Base-by-base conservation (phyloP, 352 stramenopile genomes). In the Globisporangium acanthophoron region DNA sequence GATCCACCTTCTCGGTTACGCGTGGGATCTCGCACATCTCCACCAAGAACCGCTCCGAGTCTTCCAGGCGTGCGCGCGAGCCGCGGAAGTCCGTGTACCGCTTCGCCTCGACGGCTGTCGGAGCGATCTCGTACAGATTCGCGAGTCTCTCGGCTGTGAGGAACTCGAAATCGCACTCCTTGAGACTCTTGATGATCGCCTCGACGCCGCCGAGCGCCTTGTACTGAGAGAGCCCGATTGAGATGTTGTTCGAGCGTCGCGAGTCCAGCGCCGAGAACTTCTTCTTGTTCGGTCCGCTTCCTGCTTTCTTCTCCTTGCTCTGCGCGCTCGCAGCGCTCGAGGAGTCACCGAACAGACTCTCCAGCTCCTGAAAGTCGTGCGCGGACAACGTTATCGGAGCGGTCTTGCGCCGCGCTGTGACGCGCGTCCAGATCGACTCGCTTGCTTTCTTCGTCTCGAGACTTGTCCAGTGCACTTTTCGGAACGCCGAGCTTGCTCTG, bases 401-500 rank as follows among this genome's bases (percentile, higher is more conserved):
- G 9, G 76, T 80, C 41, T 85, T 83, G 3, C 80, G 68, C 37
- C 80, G 73, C 15, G 75, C 58, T 0, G 84, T 93, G 5, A 84
- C 68, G 41, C 81, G 77, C 52, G 71, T 71, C 84, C 84, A 93
- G 66, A 93, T 93, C 13, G 84, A 88, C 35, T 78, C 67, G 18
- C 68, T 73, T 20, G 69, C 73, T 52, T 76, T 78, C 52, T 76
- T 74, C 8, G 69, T 66, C 56, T 91, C 80, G 41, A 93, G 57
- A 39, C 55, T 89, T 16, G 80, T 90, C 84, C 84, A 93, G 48
- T 93, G 82, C 9, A 93, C 75, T 61, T 93, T 93, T 13, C 84
- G 79, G 46, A 93, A 85, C 2, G 69, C 79, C 0, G 59, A 59
- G 39, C 69, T 85, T 9, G 79, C 68, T 13, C 69, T 66, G 58